These are phyloP conservation scores for Gossypium laxum DNA, from an alignment of 441 rosid genomes.

Conservation along the genomic window DNA sequence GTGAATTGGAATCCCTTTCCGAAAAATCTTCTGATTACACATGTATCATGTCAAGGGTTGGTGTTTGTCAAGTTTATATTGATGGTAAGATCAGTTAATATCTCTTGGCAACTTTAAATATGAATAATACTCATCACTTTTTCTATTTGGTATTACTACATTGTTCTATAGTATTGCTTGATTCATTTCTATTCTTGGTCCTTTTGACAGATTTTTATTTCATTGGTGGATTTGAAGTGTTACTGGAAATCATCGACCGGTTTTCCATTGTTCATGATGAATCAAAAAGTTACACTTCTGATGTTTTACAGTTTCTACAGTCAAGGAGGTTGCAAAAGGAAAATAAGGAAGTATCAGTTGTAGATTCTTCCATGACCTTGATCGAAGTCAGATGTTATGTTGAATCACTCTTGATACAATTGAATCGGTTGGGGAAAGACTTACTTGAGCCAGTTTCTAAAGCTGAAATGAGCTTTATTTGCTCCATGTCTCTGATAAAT, in stretches of 20 bases:
- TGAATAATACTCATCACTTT: not conserved
- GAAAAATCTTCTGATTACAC: conserved; percentile 29
- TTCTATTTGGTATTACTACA: conserved; percentile 12
- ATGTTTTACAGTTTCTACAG: conserved; percentile 53
- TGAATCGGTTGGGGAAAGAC: conserved; percentile 31
- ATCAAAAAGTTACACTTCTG: conserved; percentile 47
- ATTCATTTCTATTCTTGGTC: conserved; percentile 11
- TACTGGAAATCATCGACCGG: conserved; percentile 51
- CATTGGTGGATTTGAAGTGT: conserved; percentile 48
- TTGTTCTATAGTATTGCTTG: not conserved
- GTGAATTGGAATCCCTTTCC: conserved; percentile 24
- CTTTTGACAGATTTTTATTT: conserved; percentile 45
- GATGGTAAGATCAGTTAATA: conserved; percentile 50
- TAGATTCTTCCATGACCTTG: conserved; percentile 26
- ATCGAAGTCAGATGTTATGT: conserved; percentile 41
- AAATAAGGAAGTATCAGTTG: conserved; percentile 27
- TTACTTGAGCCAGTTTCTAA: conserved; percentile 43
- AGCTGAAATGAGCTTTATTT: conserved; percentile 47
- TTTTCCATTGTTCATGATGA: conserved; percentile 46
- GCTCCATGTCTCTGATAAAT: conserved; percentile 49
- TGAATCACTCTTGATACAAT: conserved; percentile 40
- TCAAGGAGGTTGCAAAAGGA: conserved; percentile 35
- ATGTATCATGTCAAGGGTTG: conserved; percentile 63
- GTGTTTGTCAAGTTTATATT: conserved; percentile 43
- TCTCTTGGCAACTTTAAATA: conserved; percentile 14